phyloP scores from a whole-genome alignment of 2,329 filamentous ascomycete species.

The Arachnopeziza araneosa region DNA sequence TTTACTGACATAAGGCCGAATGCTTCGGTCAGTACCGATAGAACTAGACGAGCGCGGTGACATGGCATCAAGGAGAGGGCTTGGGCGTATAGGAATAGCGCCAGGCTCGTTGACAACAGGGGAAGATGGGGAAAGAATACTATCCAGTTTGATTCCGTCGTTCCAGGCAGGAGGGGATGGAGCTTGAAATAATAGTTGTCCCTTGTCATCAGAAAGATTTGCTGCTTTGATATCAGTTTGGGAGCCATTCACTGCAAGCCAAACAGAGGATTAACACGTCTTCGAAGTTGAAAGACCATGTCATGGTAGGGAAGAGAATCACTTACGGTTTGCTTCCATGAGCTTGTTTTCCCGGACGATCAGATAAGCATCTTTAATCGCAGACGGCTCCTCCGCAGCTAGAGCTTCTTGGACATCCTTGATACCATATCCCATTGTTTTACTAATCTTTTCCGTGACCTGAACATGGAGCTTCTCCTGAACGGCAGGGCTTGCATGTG shows the following conservation, averaged over 20 bases:
- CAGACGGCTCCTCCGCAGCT: slow-evolving; percentile 85
- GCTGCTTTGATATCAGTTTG: slow-evolving; percentile 22
- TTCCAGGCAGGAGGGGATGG: slow-evolving; percentile 50
- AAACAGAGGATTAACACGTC: background rate
- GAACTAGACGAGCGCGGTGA: slow-evolving; percentile 30
- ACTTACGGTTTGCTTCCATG: slow-evolving; percentile 90
- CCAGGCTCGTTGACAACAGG: slow-evolving; percentile 15
- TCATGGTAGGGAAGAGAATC: background rate
- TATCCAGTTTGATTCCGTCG: slow-evolving; percentile 27
- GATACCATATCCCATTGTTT: slow-evolving; percentile 96
- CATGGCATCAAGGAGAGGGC: slow-evolving; percentile 24
- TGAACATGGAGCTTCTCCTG: slow-evolving; percentile 88
- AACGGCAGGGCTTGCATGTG: slow-evolving; percentile 68
- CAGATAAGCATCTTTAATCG: slow-evolving; percentile 98
- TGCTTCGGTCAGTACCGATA: slow-evolving; percentile 27
- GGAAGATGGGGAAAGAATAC: slow-evolving; percentile 16
- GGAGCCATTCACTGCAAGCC: background rate
- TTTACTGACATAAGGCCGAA: slow-evolving; percentile 56
- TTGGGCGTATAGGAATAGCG: slow-evolving; percentile 15
- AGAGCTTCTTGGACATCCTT: slow-evolving; percentile 93
- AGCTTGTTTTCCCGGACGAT: slow-evolving; percentile 97
- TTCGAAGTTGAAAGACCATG: background rate
- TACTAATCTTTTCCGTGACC: slow-evolving; percentile 91
- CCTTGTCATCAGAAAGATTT: slow-evolving; percentile 29
- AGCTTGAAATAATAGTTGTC: slow-evolving; percentile 42